Conservation (phyloP, 23 red algal species). For the Gracilaria vermiculophylla region DNA sequence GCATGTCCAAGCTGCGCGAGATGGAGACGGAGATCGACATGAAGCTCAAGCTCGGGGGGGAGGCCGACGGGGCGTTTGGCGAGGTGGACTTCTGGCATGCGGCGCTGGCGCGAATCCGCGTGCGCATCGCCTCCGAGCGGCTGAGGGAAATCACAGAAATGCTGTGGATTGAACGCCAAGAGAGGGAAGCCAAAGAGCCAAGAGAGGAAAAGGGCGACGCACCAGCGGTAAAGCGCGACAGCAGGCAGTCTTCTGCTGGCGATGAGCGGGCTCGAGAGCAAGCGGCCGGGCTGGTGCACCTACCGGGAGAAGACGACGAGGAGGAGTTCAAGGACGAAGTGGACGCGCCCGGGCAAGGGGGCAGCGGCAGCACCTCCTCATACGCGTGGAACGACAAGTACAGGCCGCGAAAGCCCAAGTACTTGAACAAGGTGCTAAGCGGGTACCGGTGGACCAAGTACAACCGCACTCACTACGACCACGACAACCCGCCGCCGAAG, state of each 20-base stretch:
- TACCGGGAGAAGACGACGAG: constrained; percentile 55
- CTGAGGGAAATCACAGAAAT: constrained; percentile 18
- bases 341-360: not conserved
- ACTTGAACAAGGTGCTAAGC: constrained; percentile 80
- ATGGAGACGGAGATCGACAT: constrained; percentile 43
- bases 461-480: constrained; percentile 94
- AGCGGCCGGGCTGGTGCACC: not conserved
- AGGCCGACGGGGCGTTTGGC: constrained; percentile 11
- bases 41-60: constrained; percentile 8
- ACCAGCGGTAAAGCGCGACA: not conserved
- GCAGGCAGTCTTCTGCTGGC: no score
- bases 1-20: not conserved
- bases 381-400: constrained; percentile 89
- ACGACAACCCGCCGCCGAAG: constrained; percentile 93
- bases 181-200: not conserved
- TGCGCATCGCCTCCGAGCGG: not conserved
- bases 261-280: no score
- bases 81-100: constrained; percentile 51
- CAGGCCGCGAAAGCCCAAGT: constrained; percentile 73
- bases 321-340: constrained; percentile 80
- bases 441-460: constrained; percentile 96
- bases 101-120: constrained; percentile 32
- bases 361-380: not conserved
- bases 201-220: not conserved
- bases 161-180: constrained; percentile 8